phyloP scores from a whole-genome alignment of 192 early-diverging fungal species.

The Coemansia interrupta region DNA sequence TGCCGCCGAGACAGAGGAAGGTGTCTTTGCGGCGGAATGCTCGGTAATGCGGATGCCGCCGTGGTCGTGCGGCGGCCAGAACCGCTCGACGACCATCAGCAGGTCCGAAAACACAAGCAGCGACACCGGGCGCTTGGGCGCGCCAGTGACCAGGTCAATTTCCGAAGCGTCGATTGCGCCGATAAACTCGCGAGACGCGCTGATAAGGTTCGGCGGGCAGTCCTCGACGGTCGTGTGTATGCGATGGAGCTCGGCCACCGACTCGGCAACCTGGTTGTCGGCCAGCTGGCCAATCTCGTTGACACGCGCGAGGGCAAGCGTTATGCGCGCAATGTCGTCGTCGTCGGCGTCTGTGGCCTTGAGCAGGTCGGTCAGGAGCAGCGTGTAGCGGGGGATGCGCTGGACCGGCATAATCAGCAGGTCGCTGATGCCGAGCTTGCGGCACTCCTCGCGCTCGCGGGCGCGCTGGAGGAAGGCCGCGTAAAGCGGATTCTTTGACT shows the following conservation, averaged over 20 bases:
- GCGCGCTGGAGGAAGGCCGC: conserved; percentile 52
- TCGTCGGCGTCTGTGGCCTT: conserved; percentile 39
- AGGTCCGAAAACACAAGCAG: conserved; percentile 51
- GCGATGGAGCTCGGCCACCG: conserved; percentile 49
- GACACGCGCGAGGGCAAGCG: conserved; percentile 44
- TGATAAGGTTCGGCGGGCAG: conserved; percentile 56
- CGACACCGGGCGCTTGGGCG: conserved; percentile 44
- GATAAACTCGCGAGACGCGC: conserved; percentile 53
- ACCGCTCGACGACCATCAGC: conserved; percentile 55
- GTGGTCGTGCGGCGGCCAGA: conserved; percentile 43
- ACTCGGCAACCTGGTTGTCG: conserved; percentile 52
- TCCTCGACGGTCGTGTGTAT: conserved; percentile 51
- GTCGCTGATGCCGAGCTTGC: conserved; percentile 65
- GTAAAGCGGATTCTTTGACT: conserved; percentile 55
- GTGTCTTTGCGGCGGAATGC: conserved; percentile 12
- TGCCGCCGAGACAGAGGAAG: conserved; percentile 21
- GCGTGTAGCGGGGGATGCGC: conserved; percentile 72
- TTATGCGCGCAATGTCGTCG: conserved; percentile 38
- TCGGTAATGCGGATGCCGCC: conserved; percentile 43
- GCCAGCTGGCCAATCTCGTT: conserved; percentile 56
- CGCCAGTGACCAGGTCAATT: conserved; percentile 45
- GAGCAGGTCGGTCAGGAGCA: conserved; percentile 59
- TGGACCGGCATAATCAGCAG: conserved; percentile 78
- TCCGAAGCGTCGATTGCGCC: conserved; percentile 50
- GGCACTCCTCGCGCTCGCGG: conserved; percentile 59